Percentiles rank a stretch among this genome's conserved stretches.
These are phyloP conservation scores for Hansfordia pulvinata DNA, from an alignment of 2,329 filamentous ascomycete species.

Conservation along the genomic window DNA sequence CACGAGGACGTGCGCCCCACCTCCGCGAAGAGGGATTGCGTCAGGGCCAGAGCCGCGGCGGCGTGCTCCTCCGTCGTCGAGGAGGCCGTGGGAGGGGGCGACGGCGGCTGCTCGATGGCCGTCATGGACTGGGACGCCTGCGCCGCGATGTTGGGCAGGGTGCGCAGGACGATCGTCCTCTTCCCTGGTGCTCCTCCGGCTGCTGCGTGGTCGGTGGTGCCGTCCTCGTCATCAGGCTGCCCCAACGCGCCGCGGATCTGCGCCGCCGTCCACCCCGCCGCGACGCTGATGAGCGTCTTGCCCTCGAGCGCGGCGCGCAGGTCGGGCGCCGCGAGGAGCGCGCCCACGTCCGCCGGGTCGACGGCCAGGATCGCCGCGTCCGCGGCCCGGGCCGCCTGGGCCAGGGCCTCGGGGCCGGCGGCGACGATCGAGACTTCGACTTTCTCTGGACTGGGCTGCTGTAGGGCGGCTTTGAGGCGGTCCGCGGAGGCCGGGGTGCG, in stretches of 20 bases:
- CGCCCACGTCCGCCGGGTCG: slow-evolving; percentile 28
- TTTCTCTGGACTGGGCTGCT: too few species aligned
- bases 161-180: slow-evolving; percentile 12
- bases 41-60: slow-evolving; percentile 9
- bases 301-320: slow-evolving; percentile 22
- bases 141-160: slow-evolving; percentile 21
- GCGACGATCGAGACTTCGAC: not conserved
- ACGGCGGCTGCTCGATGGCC: slow-evolving; percentile 15
- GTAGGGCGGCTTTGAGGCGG: slow-evolving; percentile 9
- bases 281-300: slow-evolving; percentile 37
- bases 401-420: slow-evolving; percentile 5
- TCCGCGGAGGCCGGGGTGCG: slow-evolving; percentile 12
- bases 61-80: too few species aligned
- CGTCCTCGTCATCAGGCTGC: slow-evolving; percentile 11
- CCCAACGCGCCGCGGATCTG: slow-evolving; percentile 21
- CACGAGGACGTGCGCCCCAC: slow-evolving; percentile 39
- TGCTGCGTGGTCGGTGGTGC: slow-evolving; percentile 1
- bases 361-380: slow-evolving; percentile 30
- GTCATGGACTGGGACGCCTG: slow-evolving; percentile 18
- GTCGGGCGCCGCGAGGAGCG: slow-evolving; percentile 20
- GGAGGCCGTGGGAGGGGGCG: slow-evolving; percentile 8
- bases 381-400: slow-evolving; percentile 18
- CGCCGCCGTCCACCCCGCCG: slow-evolving; percentile 30
- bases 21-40: slow-evolving; percentile 34
- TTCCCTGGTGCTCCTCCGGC: too few species aligned